Percentiles rank a stretch among this genome's conserved stretches.
phyloP scores from a whole-genome alignment of 805 yeast species.

The Cyberlindnera xishuangbannaensis region DNA sequence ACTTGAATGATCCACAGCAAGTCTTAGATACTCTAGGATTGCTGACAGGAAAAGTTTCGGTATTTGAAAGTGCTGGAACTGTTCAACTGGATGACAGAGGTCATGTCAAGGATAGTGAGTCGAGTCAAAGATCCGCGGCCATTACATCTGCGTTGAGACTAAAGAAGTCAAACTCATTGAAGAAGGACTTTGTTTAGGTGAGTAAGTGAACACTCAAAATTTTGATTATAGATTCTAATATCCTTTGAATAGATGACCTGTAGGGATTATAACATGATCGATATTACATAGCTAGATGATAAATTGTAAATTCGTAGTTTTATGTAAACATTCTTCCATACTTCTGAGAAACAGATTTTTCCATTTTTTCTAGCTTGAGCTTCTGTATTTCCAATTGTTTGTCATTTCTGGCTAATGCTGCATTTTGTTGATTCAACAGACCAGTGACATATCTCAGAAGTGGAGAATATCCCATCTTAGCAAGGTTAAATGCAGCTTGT shows the following conservation, averaged over 20 bases:
- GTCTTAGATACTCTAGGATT: constrained; percentile 81
- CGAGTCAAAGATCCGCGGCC: constrained; percentile 33
- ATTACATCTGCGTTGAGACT: constrained; percentile 17
- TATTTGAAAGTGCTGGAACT: constrained; percentile 73
- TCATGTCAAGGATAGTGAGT: constrained; percentile 44
- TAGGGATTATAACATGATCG: no score
- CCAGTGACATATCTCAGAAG: constrained; percentile 23
- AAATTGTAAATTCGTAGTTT: no score
- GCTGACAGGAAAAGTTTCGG: constrained; percentile 69
- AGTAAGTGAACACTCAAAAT: no score
- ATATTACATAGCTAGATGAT: no score
- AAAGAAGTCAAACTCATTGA: constrained; percentile 16
- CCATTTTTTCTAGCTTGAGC: constrained; percentile 16
- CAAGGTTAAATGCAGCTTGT: constrained; percentile 22
- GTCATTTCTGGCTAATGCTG: constrained; percentile 20
- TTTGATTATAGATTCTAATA: no score
- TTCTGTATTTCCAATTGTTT: constrained; percentile 23
- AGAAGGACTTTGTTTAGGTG: neutral
- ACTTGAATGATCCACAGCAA: constrained; percentile 75
- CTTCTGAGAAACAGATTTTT: constrained; percentile 1
- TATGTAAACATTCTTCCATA: constrained; percentile 3
- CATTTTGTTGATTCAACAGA: constrained; percentile 18
- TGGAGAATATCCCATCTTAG: constrained; percentile 22
- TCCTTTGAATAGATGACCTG: no score
- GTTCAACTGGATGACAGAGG: constrained; percentile 76